These are phyloP conservation scores for Debaryomyces nepalensis DNA, from an alignment of 1,139 yeast species.

Conservation along the genomic window DNA sequence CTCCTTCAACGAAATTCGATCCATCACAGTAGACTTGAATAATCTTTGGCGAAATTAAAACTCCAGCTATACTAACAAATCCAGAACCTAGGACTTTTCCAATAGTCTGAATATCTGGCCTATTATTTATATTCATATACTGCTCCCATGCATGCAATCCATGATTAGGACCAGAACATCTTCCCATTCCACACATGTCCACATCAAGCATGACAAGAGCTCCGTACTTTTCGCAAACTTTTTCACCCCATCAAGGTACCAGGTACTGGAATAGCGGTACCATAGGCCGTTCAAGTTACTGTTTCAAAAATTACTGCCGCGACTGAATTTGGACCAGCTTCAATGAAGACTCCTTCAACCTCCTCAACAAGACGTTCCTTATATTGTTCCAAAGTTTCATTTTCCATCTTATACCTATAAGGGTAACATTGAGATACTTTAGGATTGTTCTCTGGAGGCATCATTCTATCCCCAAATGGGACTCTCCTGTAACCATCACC, in stretches of 20 bases:
- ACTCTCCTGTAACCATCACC: conserved; percentile 20
- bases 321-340: conserved; percentile 21
- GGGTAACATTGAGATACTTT: conserved; percentile 22
- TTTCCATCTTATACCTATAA: conserved; percentile 17
- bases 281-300: conserved; percentile 20
- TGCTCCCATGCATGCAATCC: conserved; percentile 52
- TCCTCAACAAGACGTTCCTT: conserved; percentile 20
- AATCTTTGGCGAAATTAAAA: conserved; percentile 55
- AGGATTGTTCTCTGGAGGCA: conserved; percentile 36
- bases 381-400: conserved; percentile 21
- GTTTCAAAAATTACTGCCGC: conserved; percentile 21
- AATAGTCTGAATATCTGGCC: conserved; percentile 62
- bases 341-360: conserved; percentile 23
- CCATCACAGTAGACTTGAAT: conserved; percentile 50
- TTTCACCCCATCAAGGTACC: conserved; percentile 57
- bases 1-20: conserved; percentile 23
- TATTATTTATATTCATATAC: conserved; percentile 45
- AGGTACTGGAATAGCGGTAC: conserved; percentile 24
- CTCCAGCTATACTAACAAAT: conserved; percentile 62
- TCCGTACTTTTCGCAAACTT: conserved; percentile 61
- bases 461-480: conserved; percentile 20
- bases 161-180: conserved; percentile 34
- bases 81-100: conserved; percentile 71
- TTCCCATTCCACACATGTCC: conserved; percentile 69
- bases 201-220: conserved; percentile 61